Evolutionary conservation across 345 rosid species (phyloP).

Genomic region (Salix udensis): DNA sequence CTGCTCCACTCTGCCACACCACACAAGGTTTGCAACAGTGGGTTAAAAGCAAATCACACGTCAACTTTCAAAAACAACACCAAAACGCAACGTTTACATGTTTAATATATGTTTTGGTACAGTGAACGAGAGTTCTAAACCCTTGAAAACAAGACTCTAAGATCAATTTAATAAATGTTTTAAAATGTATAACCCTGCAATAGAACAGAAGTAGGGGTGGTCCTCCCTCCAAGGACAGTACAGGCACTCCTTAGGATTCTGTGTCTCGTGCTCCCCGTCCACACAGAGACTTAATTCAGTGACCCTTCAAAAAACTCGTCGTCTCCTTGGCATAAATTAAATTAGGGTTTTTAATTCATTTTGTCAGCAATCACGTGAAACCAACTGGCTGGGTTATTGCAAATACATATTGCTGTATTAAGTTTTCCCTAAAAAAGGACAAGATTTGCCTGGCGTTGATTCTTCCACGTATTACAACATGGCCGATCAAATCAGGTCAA

Average conservation of each 20-base stretch:
- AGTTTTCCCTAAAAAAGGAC: neutral
- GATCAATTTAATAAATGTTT: neutral
- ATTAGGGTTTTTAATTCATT: neutral
- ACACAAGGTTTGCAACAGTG: neutral
- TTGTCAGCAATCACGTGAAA: neutral
- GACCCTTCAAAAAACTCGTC: neutral
- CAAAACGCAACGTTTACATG: neutral
- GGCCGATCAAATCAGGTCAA: neutral
- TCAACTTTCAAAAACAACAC: neutral
- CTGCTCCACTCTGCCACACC: slow-evolving; percentile 50
- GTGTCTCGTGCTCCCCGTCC: slow-evolving; percentile 16
- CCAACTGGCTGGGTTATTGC: neutral
- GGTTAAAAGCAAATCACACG: neutral
- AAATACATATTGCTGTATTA: neutral
- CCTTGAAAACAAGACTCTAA: too few species aligned
- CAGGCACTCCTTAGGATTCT: slow-evolving; percentile 12
- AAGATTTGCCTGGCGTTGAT: neutral
- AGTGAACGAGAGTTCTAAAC: too few species aligned
- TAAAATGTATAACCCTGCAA: neutral
- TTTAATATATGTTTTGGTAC: too few species aligned
- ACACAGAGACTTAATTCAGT: neutral
- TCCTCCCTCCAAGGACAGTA: neutral
- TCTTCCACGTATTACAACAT: neutral
- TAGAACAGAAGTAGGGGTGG: neutral
- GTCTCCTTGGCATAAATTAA: too few species aligned